Evolutionary conservation across 2,329 filamentous ascomycete species (phyloP).

Genomic region (Ceratocystis destructans): DNA sequence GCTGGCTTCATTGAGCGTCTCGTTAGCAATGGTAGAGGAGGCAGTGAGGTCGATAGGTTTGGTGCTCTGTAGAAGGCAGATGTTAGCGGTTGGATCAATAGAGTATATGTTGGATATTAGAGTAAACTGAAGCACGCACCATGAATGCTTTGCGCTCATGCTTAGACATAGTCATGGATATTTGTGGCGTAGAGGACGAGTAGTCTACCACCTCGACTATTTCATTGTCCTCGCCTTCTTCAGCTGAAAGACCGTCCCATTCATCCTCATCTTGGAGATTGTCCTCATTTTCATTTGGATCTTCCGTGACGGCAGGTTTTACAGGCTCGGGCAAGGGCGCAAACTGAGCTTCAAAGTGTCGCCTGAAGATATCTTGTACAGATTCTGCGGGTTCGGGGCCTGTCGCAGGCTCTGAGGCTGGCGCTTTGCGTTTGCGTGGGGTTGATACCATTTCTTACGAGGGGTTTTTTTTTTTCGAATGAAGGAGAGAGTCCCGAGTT

Average conservation of each 20-base stretch:
- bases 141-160: conserved; percentile 67
- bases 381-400: conserved; percentile 31
- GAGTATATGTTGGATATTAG: background rate
- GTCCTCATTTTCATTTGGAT: conserved; percentile 22
- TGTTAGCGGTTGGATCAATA: background rate
- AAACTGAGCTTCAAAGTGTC: conserved; percentile 81
- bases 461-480: too few relatives aligned
- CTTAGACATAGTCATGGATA: conserved; percentile 41
- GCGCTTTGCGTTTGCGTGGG: conserved; percentile 36
- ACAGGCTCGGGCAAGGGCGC: conserved; percentile 45
- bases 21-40: conserved; percentile 23
- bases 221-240: conserved; percentile 20
- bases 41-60: conserved; percentile 38
- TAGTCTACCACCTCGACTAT: conserved; percentile 51
- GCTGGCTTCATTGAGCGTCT: conserved; percentile 18
- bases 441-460: conserved; percentile 30
- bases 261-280: conserved; percentile 22
- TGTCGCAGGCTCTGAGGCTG: conserved; percentile 23
- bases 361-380: conserved; percentile 61
- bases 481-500: background rate
- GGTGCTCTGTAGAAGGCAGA: conserved; percentile 20
- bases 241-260: conserved; percentile 19
- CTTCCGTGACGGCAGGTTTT: conserved; percentile 22
- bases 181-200: conserved; percentile 30
- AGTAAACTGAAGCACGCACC: conserved; percentile 30